A percentile compares a stretch with the other conserved stretches of the same genome.
These are phyloP conservation scores for Aspergillus bridgeri DNA, from an alignment of 495 filamentous ascomycete genomes.

Conservation along the genomic window DNA sequence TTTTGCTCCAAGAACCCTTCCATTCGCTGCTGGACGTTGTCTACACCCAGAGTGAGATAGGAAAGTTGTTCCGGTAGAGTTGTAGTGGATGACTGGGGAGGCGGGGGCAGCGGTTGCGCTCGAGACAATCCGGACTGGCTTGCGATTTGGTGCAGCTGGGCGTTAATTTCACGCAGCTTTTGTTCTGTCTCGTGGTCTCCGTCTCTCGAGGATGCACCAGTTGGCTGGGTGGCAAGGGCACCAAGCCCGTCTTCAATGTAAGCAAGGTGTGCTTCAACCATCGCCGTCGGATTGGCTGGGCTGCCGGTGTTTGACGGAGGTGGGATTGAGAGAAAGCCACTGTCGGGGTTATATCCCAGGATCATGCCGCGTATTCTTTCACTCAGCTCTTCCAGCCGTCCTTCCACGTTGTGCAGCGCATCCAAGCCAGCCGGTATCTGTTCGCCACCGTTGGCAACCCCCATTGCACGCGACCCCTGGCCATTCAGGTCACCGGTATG, in stretches of 20 bases:
- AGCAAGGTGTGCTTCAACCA: conserved; percentile 44
- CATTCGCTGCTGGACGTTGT: conserved; percentile 59
- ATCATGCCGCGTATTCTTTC: conserved; percentile 64
- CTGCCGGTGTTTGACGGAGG: conserved; percentile 22
- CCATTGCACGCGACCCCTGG: conserved; percentile 19
- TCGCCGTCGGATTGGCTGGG: conserved; percentile 23
- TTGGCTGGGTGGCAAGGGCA: conserved; percentile 25
- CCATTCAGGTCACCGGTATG: conserved; percentile 54
- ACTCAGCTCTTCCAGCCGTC: conserved; percentile 70
- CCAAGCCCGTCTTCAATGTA: conserved; percentile 50
- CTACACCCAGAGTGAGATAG: conserved; percentile 64
- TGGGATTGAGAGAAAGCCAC: conserved; percentile 32
- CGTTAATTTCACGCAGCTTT: conserved; percentile 49
- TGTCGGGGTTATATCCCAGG: conserved; percentile 52
- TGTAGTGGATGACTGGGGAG: conserved; percentile 43
- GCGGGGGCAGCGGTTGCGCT: conserved; percentile 43
- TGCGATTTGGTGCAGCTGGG: conserved; percentile 49
- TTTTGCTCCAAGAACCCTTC: conserved; percentile 75
- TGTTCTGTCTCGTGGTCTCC: conserved; percentile 34
- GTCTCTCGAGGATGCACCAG: neutral
- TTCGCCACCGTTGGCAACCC: conserved; percentile 15
- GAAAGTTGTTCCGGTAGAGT: conserved; percentile 50
- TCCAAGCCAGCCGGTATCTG: conserved; percentile 22
- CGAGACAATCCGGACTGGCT: conserved; percentile 43
- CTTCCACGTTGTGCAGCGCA: conserved; percentile 58